Base-by-base conservation (phyloP, 345 rosid species). In the Capsella bursapastoris region DNA sequence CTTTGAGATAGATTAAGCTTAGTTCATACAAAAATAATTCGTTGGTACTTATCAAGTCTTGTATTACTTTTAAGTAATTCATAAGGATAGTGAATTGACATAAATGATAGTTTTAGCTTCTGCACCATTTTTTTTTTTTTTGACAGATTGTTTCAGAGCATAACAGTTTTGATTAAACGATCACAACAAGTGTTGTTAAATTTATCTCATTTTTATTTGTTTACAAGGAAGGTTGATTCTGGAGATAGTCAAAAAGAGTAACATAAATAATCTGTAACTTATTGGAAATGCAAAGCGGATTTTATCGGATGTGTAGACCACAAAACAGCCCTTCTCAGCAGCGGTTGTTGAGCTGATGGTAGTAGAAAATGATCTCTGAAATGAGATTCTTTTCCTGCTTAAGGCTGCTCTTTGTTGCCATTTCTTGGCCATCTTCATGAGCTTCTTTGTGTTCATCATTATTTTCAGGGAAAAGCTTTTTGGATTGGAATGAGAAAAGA, bases 261-360 rank as follows among this genome's bases (percentile, higher is more conserved):
- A 56, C 61, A 34, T 4, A 57, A 57, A 10, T 8, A 1, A 4
- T 58, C 18, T 16, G 55, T 76, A 73, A 31, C 45, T 28, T 50
- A 72, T 50, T 0, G 70, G 70, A 13, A 64, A 63, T 0, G 70
- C 55, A 53, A 72, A 72, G 1, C 70, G 48, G 0, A 3, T 18
- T 2, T 31, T 15, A 41, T 72, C 76, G 0, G 50, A 9, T 15
- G 81, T 79, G 76, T 79, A 82, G 6, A 62, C 72, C 63, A 73
- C 74, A 25, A 81, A 83, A 35, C 81, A 78, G 0, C 81, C 81
- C 31, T 69, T 76, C 10, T 76, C 64, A 6, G 31, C 34, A 4
- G 59, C 38, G 0, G 59, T 25, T 63, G 52, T n/a, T 63, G 70
- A 62, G 31, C 11, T 61, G 29, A 48, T 40, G 64, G 48, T 18